Conservation (phyloP, 768 basidiomycete genomes). For the Rhizopogon salebrosus region DNA sequence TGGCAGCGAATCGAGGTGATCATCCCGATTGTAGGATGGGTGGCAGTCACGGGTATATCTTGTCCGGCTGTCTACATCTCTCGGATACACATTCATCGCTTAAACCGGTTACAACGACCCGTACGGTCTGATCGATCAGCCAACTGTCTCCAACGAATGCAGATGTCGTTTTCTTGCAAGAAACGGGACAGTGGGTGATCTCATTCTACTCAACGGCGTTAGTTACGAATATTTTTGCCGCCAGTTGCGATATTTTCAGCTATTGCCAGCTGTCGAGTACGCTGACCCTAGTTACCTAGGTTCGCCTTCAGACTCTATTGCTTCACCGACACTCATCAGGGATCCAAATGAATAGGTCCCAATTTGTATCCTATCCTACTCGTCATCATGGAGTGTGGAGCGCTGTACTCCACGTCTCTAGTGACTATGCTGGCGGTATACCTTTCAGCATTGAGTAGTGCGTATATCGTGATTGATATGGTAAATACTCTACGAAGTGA, state of each 20-base stretch:
- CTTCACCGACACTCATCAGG: not conserved
- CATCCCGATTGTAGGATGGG: not conserved
- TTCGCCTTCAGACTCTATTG: not conserved
- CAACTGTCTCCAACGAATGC: not conserved
- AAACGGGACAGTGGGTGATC: conserved; percentile 9
- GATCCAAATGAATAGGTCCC: not conserved
- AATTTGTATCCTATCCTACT: not conserved
- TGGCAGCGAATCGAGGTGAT: conserved; percentile 1
- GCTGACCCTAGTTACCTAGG: not conserved
- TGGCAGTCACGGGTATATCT: not conserved
- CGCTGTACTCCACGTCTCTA: not conserved
- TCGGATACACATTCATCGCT: not conserved
- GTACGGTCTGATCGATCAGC: conserved; percentile 2
- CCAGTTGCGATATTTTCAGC: conserved; percentile 1
- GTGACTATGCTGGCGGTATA: not conserved
- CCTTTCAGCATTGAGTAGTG: not conserved
- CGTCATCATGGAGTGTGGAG: conserved; percentile 1
- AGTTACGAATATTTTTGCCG: conserved; percentile 7
- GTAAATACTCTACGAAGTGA: not conserved
- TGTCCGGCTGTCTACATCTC: not conserved
- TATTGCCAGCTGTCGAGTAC: not conserved
- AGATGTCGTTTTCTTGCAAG: conserved; percentile 1
- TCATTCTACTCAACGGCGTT: conserved; percentile 9
- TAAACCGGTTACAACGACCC: not conserved
- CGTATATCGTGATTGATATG: conserved; percentile 2